These are phyloP conservation scores for Cornus florida DNA, from an alignment of 148 eudicot genomes.

Conservation along the genomic window DNA sequence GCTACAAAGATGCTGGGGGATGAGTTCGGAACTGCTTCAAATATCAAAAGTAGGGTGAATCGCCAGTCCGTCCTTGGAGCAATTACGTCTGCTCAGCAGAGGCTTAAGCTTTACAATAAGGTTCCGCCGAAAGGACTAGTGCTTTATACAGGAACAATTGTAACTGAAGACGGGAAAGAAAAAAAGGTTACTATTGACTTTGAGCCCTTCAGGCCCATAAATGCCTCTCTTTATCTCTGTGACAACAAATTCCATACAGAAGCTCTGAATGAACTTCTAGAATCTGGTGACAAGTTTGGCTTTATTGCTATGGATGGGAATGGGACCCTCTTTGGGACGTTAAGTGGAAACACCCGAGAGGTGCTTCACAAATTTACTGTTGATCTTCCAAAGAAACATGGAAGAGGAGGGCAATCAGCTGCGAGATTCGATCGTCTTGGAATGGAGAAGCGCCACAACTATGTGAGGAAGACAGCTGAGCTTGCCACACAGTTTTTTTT, in stretches of 20 bases:
- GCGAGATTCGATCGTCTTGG: slow-evolving; percentile 34
- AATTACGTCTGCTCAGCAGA: slow-evolving; percentile 34
- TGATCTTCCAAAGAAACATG: slow-evolving; percentile 34
- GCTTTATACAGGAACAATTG: slow-evolving; percentile 28
- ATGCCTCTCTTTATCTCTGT: slow-evolving; percentile 29
- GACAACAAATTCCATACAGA: slow-evolving; percentile 34
- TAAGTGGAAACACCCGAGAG: slow-evolving; percentile 33
- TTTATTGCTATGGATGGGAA: slow-evolving; percentile 34
- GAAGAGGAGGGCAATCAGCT: slow-evolving; percentile 37
- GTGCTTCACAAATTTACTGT: slow-evolving; percentile 33
- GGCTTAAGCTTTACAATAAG: slow-evolving; percentile 31
- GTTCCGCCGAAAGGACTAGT: slow-evolving; percentile 35
- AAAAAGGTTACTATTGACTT: slow-evolving; percentile 33
- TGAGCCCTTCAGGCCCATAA: slow-evolving; percentile 31
- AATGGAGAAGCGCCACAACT: slow-evolving; percentile 37
- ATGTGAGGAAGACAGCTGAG: slow-evolving; percentile 36
- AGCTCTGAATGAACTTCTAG: slow-evolving; percentile 30
- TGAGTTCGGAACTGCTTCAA: slow-evolving; percentile 34
- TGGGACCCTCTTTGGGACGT: slow-evolving; percentile 33
- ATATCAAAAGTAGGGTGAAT: slow-evolving; percentile 32
- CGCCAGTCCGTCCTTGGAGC: slow-evolving; percentile 29
- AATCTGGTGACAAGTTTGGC: slow-evolving; percentile 32
- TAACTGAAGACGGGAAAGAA: slow-evolving; percentile 31
- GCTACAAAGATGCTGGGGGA: slow-evolving; percentile 35
- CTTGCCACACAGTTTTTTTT: slow-evolving; percentile 29